phyloP scores from a whole-genome alignment of 805 yeast species.

The Saccharomyces paradoxus region DNA sequence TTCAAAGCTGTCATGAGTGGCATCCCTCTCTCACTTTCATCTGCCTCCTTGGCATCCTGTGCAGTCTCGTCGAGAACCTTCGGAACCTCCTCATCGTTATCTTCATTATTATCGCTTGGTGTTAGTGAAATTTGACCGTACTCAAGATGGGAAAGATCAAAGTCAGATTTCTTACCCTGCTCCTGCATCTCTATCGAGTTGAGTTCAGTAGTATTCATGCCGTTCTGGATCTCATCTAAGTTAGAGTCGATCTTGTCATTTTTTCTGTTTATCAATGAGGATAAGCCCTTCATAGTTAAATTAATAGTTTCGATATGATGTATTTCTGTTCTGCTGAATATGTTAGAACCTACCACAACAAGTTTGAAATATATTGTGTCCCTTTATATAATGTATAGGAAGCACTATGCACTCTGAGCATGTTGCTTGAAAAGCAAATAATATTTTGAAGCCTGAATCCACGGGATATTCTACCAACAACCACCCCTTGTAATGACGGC shows the following conservation, averaged over 20 bases:
- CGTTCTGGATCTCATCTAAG: neutral
- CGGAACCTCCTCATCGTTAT: neutral
- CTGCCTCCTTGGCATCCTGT: slow-evolving; percentile 13
- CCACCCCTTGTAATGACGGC: neutral
- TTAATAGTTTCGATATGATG: neutral
- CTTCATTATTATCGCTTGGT: slow-evolving; percentile 2
- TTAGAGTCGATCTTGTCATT: neutral
- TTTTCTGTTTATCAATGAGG: slow-evolving; percentile 1
- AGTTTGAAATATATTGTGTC: neutral
- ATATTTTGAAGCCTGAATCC: neutral
- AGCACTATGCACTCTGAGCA: neutral
- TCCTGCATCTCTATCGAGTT: neutral
- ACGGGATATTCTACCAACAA: neutral
- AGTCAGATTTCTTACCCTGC: slow-evolving; percentile 1
- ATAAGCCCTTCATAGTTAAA: neutral
- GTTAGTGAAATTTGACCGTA: slow-evolving; percentile 4
- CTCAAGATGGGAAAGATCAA: slow-evolving; percentile 7
- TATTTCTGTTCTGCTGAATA: neutral
- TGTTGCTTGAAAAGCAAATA: neutral
- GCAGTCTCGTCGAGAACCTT: slow-evolving; percentile 2
- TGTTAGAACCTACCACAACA: neutral
- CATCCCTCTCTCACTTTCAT: slow-evolving; percentile 23
- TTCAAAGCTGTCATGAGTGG: slow-evolving; percentile 31
- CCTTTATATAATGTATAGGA: neutral
- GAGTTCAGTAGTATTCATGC: neutral